Evolutionary conservation across 768 basidiomycete genomes (phyloP).

Genomic region (Serendipita sp.): DNA sequence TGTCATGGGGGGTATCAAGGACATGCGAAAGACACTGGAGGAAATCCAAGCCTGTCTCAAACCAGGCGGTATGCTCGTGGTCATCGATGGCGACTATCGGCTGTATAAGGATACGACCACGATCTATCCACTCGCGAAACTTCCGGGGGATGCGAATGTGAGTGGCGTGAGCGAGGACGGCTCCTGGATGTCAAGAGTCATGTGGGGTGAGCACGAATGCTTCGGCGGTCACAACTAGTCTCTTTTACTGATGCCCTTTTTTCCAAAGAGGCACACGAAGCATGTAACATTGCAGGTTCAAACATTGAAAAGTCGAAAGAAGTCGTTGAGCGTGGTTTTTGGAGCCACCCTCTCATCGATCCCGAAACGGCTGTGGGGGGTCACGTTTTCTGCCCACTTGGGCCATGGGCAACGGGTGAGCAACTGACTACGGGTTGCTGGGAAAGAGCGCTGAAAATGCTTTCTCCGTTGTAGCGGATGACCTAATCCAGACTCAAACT

Average conservation of each 20-base stretch:
- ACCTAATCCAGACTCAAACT: not conserved
- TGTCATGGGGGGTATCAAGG: not conserved
- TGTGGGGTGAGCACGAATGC: not conserved
- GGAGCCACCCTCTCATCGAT: not conserved
- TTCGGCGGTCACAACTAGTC: too few relatives aligned
- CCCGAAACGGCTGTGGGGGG: not conserved
- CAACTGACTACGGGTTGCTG: not conserved
- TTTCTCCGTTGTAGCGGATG: not conserved
- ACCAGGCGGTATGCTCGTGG: not conserved
- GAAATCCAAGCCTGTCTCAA: not conserved
- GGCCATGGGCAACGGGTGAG: not conserved
- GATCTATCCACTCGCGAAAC: not conserved
- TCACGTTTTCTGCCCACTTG: not conserved
- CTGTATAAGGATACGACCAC: not conserved
- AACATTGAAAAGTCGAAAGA: not conserved
- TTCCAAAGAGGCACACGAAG: not conserved
- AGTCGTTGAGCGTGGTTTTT: not conserved
- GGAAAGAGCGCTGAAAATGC: not conserved
- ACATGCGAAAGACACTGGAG: not conserved
- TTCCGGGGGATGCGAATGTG: not conserved
- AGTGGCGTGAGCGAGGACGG: not conserved
- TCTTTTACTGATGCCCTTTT: not conserved
- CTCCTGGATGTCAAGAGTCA: not conserved
- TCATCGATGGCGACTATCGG: not conserved
- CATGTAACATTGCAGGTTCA: not conserved